phyloP scores from a whole-genome alignment of 192 early-diverging fungal species.

The Gryganskiella cystojenkinii region DNA sequence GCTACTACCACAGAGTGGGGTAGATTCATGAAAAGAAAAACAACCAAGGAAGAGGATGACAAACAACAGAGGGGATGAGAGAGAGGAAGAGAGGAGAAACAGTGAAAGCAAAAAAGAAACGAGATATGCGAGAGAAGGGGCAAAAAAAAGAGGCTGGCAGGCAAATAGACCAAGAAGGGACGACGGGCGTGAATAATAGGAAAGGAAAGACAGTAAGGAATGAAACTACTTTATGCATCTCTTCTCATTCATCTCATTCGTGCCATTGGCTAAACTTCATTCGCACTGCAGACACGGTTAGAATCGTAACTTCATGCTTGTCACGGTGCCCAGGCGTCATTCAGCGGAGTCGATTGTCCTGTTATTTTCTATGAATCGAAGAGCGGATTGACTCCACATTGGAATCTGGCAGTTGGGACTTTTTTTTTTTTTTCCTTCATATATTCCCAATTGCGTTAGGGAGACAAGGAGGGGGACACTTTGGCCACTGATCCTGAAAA shows the following conservation, averaged over 20 bases:
- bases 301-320: constrained; percentile 52
- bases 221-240: constrained; percentile 33
- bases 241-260: not conserved
- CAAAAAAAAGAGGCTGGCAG: not conserved
- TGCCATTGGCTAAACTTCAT: constrained; percentile 24
- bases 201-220: not conserved
- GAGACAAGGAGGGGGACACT: too few relatives aligned
- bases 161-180: not conserved
- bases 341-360: not conserved
- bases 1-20: too few relatives aligned
- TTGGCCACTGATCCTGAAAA: too few relatives aligned
- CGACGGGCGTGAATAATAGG: not conserved
- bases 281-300: constrained; percentile 17
- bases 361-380: not conserved
- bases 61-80: not conserved
- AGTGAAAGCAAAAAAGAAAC: not conserved
- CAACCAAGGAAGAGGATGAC: not conserved
- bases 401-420: not conserved
- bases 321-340: constrained; percentile 8
- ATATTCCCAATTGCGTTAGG: not conserved
- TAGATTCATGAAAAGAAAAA: not conserved
- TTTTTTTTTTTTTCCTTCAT: not conserved
- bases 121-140: too few relatives aligned
- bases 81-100: constrained; percentile 1
- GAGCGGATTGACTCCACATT: not conserved